Conservation (phyloP, 2,329 filamentous ascomycete genomes). For the Chrysoporthe deuterocubensis region DNA sequence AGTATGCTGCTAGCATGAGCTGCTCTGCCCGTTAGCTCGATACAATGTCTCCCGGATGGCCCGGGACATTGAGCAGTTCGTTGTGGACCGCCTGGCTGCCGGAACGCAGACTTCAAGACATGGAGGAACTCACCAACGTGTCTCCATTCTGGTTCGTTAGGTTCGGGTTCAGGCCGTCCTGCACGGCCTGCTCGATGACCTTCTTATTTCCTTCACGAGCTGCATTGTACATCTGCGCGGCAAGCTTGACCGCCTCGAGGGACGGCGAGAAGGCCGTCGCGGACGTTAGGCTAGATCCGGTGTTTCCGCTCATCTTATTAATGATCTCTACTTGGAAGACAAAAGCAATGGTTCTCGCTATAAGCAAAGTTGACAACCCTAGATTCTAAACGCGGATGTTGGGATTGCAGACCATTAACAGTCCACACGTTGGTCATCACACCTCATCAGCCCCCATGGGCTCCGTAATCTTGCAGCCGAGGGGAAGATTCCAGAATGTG, state of each 20-base stretch:
- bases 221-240: constrained; percentile 68
- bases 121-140: constrained; percentile 56
- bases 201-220: constrained; percentile 63
- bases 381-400: too few relatives aligned
- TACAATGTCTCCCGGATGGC: neutral
- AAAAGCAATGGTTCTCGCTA: neutral
- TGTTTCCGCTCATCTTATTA: neutral
- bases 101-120: neutral
- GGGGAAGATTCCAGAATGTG: too few relatives aligned
- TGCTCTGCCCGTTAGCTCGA: constrained; percentile 35
- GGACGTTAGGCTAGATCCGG: constrained; percentile 7
- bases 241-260: constrained; percentile 68
- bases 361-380: too few relatives aligned
- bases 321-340: neutral
- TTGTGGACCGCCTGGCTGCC: neutral
- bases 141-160: constrained; percentile 76
- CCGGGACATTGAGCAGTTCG: neutral
- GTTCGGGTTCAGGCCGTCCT: constrained; percentile 68
- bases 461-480: too few relatives aligned
- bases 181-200: constrained; percentile 64
- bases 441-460: too few relatives aligned
- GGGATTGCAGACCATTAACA: too few relatives aligned
- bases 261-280: constrained; percentile 47
- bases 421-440: too few relatives aligned
- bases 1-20: constrained; percentile 75